Evolutionary conservation across 1,284 basidiomycete species (phyloP), one percentile per base, ranked within the genome.

Genomic region (Omphalotus olearius): DNA sequence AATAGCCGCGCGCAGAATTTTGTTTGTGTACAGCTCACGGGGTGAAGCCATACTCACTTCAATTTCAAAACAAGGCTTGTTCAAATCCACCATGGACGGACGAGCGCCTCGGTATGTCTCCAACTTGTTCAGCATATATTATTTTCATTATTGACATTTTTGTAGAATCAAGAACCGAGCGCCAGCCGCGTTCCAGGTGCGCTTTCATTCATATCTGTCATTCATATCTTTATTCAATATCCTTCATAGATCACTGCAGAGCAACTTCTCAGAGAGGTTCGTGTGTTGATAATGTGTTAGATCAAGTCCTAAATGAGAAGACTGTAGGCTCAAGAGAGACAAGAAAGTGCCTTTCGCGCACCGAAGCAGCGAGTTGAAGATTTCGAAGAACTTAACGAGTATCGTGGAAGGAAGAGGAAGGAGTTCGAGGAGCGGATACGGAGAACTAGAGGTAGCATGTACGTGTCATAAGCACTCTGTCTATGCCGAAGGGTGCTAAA

Each of bases 361-460:
- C 94, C 95, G n/a, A 90, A 87, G 62, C 94, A 98, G 66, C 82
- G 92, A 43, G 88, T 99, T 45, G 93, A 98, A 69, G 97, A 99
- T 70, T 91, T 92, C 63, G 97, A 99, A 68, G 97, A 99, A 69
- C 85, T 99, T 37, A 79, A 91, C 67, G 97, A 99, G 70, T 98
- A 97, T 64, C 86, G 93, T 54, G 93, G 93, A 18, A 75, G 97
- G 55, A 98, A 98, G 66, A 79, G 96, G 46, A 94, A 90, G 63
- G 97, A 99, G 67, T 99, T 95, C 59, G 97, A 99, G 70, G 94
- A 97, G 58, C 82, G 93, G 2, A 94, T 99, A 56, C 75, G 96
- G 55, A 81, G 95, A 63, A 96, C 93, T 23, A 77, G 93, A 56
- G 85, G 86, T 20, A 94, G 88, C 73, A 91, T 94, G 80, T 83